phyloP scores from a whole-genome alignment of 2,329 filamentous ascomycete species.

The Xylaria sp. region DNA sequence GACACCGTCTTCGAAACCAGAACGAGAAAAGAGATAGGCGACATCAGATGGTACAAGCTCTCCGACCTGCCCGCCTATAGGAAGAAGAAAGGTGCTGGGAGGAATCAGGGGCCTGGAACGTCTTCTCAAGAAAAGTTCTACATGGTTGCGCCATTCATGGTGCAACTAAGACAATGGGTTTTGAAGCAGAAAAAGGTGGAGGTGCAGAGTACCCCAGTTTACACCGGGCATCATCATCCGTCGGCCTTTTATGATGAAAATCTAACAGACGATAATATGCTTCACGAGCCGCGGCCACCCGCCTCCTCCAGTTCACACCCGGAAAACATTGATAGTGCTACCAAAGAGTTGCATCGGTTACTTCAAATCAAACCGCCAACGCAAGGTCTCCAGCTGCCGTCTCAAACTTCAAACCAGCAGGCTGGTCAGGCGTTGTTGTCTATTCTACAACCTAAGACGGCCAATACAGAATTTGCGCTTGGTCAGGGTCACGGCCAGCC shows the following conservation, averaged over 20 bases:
- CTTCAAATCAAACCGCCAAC: conserved; percentile 66
- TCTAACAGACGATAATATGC: conserved; percentile 71
- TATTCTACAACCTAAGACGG: conserved; percentile 58
- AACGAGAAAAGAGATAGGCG: conserved; percentile 97
- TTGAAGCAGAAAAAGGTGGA: conserved; percentile 83
- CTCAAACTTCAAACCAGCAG: conserved; percentile 49
- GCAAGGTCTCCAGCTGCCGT: conserved; percentile 57
- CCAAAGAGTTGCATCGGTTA: conserved; percentile 62
- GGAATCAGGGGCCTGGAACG: conserved; percentile 67
- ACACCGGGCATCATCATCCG: conserved; percentile 55
- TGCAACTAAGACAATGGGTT: conserved; percentile 89
- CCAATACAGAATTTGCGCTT: conserved; percentile 44
- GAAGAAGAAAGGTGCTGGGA: conserved; percentile 66
- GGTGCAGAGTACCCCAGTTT: conserved; percentile 55
- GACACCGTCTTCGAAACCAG: conserved; percentile 88
- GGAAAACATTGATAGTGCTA: conserved; percentile 45
- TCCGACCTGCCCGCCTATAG: conserved; percentile 86
- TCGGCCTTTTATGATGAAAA: conserved; percentile 65
- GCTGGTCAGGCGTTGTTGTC: conserved; percentile 65
- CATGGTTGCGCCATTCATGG: conserved; percentile 95
- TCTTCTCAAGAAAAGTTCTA: conserved; percentile 86
- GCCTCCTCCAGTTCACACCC: conserved; percentile 42
- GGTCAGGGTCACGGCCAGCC: conserved; percentile 30
- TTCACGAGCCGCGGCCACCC: conserved; percentile 51
- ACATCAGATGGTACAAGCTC: conserved; percentile 93